A percentile compares a stretch with the other conserved stretches of the same genome.
phyloP scores from a whole-genome alignment of 148 eudicot genomes.

The Bassia scoparia region DNA sequence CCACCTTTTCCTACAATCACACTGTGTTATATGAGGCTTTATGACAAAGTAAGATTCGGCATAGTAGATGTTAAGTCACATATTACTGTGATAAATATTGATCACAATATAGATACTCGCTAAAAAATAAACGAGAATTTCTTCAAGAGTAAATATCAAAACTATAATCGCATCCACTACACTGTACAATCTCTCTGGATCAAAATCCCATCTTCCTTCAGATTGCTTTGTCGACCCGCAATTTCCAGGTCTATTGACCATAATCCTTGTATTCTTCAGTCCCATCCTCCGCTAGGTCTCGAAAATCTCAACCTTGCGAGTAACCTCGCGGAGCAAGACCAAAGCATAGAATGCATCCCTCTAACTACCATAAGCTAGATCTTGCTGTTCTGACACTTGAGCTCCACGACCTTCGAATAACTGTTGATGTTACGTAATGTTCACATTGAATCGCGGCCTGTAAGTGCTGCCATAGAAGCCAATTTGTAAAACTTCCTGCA shows the following conservation, averaged over 20 bases:
- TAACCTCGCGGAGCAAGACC: slow-evolving; percentile 92
- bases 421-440: slow-evolving; percentile 95
- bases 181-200: slow-evolving; percentile 57
- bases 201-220: slow-evolving; percentile 20
- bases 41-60: no score
- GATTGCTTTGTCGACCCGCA: slow-evolving; percentile 32
- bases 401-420: slow-evolving; percentile 69
- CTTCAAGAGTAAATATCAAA: no score
- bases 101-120: no score
- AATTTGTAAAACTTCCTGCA: no score
- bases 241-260: slow-evolving; percentile 57
- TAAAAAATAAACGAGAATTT: no score
- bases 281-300: slow-evolving; percentile 70
- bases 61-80: no score
- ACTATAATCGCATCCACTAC: slow-evolving; percentile 74
- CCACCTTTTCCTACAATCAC: no score
- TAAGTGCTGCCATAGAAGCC: no score
- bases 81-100: no score
- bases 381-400: slow-evolving; percentile 85
- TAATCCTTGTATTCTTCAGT: slow-evolving; percentile 57
- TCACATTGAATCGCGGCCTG: no score
- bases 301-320: slow-evolving; percentile 68
- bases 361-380: slow-evolving; percentile 80
- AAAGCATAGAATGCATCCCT: slow-evolving; percentile 64
- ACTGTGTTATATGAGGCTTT: no score